Percentiles rank a stretch among this genome's conserved stretches.
Evolutionary conservation across 192 early-diverging fungal genomes (phyloP).

Genomic region (Endogone sp.): DNA sequence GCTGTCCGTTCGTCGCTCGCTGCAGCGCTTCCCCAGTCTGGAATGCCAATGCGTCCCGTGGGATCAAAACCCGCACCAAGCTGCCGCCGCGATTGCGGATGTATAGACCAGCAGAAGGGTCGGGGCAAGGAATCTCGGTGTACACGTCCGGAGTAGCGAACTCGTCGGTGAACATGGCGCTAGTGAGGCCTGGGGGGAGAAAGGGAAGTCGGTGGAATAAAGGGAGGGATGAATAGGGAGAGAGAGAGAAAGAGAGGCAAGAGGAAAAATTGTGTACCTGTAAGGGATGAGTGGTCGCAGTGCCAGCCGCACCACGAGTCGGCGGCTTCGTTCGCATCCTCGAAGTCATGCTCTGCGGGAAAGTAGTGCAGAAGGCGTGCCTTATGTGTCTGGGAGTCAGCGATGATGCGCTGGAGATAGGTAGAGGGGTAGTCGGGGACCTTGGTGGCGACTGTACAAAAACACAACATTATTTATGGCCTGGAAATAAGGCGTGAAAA

Average conservation of each 20-base stretch:
- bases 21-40: constrained; percentile 66
- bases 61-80: constrained; percentile 49
- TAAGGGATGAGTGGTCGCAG: constrained; percentile 59
- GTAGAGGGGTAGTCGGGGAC: constrained; percentile 33
- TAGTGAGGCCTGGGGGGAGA: constrained; percentile 41
- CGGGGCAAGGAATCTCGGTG: constrained; percentile 30
- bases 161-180: constrained; percentile 59
- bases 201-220: neutral
- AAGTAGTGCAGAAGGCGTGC: constrained; percentile 68
- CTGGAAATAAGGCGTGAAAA: too few species aligned
- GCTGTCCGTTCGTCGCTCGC: constrained; percentile 38
- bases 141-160: constrained; percentile 18
- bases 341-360: constrained; percentile 34
- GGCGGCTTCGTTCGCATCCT: constrained; percentile 21
- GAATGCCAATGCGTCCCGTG: constrained; percentile 58
- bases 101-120: constrained; percentile 52
- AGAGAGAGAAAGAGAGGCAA: neutral
- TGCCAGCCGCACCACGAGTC: constrained; percentile 73
- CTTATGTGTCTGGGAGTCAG: constrained; percentile 48
- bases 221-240: too few species aligned
- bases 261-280: constrained; percentile 14
- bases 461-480: too few species aligned
- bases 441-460: constrained; percentile 34
- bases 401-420: constrained; percentile 50
- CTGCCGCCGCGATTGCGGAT: constrained; percentile 46